Conservation (phyloP, 495 filamentous ascomycete species). For the Tetracladium setigerum region DNA sequence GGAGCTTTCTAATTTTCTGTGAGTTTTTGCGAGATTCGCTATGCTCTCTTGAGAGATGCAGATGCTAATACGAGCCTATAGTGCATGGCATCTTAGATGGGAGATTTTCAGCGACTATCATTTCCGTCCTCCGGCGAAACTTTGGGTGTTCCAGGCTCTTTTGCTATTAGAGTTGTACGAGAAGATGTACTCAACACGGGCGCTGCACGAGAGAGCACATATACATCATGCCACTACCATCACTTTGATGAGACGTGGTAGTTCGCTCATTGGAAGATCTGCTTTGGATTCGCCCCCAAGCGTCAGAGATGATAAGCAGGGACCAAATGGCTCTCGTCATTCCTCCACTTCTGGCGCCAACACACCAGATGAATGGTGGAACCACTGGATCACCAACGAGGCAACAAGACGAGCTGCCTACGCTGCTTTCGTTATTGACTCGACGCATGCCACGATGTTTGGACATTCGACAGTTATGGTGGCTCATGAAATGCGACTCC, state of each 20-base stretch:
- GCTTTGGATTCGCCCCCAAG: constrained; percentile 84
- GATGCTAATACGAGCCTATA: no score
- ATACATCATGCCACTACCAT: constrained; percentile 96
- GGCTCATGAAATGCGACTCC: constrained; percentile 88
- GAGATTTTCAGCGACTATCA: constrained; percentile 72
- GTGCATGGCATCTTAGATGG: constrained; percentile 82
- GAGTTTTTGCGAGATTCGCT: constrained; percentile 39
- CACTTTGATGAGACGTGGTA: constrained; percentile 88
- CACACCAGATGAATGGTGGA: constrained; percentile 87
- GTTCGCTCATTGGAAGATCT: constrained; percentile 85
- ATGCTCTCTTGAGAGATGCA: no score
- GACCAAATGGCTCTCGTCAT: constrained; percentile 48
- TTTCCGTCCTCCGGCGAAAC: constrained; percentile 87
- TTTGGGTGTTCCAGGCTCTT: constrained; percentile 96
- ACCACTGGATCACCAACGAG: constrained; percentile 93
- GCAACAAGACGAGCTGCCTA: constrained; percentile 86
- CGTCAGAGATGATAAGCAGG: constrained; percentile 55
- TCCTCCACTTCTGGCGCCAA: constrained; percentile 52
- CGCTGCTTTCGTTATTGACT: constrained; percentile 92
- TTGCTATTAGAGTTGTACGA: constrained; percentile 89
- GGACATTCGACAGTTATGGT: constrained; percentile 97
- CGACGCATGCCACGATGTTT: constrained; percentile 96
- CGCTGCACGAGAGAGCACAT: constrained; percentile 90
- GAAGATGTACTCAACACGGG: constrained; percentile 90
- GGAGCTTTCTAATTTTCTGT: constrained; percentile 72